Conservation (phyloP, 2,329 filamentous ascomycete species). For the Scolecobasidium constrictum region DNA sequence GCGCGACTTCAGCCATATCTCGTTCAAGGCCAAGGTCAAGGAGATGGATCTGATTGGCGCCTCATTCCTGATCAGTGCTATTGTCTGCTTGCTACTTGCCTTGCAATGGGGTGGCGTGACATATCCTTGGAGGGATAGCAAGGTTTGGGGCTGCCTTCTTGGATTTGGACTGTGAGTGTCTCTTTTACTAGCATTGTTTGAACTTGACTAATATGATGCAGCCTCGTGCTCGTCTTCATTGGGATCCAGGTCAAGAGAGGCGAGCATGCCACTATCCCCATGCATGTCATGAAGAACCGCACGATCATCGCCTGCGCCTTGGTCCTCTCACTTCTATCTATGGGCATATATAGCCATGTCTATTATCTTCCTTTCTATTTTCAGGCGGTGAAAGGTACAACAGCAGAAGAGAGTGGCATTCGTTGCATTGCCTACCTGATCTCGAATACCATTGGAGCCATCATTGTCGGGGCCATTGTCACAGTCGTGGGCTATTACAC, state of each 20-base stretch:
- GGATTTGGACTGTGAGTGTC: slow-evolving; percentile 11
- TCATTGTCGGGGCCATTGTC: slow-evolving; percentile 13
- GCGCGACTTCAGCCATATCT: slow-evolving; percentile 9
- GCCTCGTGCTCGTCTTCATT: slow-evolving; percentile 12
- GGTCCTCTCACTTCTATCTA: slow-evolving; percentile 24
- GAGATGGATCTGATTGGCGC: slow-evolving; percentile 32
- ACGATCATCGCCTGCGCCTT: slow-evolving; percentile 23
- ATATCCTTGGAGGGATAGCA: slow-evolving; percentile 21
- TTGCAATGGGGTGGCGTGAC: slow-evolving; percentile 35
- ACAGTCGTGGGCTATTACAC: slow-evolving; percentile 8
- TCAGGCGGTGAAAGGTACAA: slow-evolving; percentile 17
- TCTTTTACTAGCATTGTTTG: not conserved
- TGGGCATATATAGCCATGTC: slow-evolving; percentile 24
- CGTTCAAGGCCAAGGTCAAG: not conserved
- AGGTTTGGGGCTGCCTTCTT: slow-evolving; percentile 16
- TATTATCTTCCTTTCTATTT: slow-evolving; percentile 21
- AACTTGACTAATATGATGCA: not conserved
- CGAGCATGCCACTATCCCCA: slow-evolving; percentile 17
- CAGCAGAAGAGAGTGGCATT: slow-evolving; percentile 18
- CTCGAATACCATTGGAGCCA: slow-evolving; percentile 12
- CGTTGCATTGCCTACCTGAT: slow-evolving; percentile 13
- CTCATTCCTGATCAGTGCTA: slow-evolving; percentile 26
- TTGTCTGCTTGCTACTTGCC: slow-evolving; percentile 31
- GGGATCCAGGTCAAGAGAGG: slow-evolving; percentile 11
- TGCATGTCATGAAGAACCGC: slow-evolving; percentile 17